These are phyloP conservation scores for Funneliformis geosporum DNA, from an alignment of 192 early-diverging fungal genomes.

Conservation along the genomic window DNA sequence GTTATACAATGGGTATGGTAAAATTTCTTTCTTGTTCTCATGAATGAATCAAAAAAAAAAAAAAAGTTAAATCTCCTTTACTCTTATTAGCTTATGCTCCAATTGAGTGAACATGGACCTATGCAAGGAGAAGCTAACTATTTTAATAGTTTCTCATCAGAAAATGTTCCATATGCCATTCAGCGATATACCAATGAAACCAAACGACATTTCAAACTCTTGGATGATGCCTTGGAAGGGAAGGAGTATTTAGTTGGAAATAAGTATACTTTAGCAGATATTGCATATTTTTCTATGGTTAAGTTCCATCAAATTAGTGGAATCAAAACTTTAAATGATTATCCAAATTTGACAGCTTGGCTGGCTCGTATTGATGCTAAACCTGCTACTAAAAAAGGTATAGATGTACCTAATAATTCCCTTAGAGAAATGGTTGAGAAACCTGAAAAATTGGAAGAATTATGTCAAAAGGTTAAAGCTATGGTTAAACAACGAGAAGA, in stretches of 20 bases:
- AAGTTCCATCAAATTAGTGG: slow-evolving; percentile 22
- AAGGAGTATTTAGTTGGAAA: slow-evolving; percentile 41
- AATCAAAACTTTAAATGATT: slow-evolving; percentile 39
- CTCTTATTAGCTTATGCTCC: slow-evolving; percentile 47
- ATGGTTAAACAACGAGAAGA: not conserved
- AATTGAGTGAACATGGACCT: slow-evolving; percentile 45
- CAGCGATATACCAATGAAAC: slow-evolving; percentile 59
- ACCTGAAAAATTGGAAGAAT: slow-evolving; percentile 1
- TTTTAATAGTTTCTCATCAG: slow-evolving; percentile 50
- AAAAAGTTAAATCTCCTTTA: too few species aligned
- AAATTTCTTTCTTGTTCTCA: not conserved
- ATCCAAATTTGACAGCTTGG: slow-evolving; percentile 49
- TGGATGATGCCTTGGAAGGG: slow-evolving; percentile 36
- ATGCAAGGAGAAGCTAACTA: slow-evolving; percentile 58
- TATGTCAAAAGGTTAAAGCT: not conserved
- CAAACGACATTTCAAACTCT: slow-evolving; percentile 46
- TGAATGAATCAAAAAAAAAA: not conserved
- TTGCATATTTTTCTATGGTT: slow-evolving; percentile 52
- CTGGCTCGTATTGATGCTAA: slow-evolving; percentile 41
- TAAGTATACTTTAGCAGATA: slow-evolving; percentile 54
- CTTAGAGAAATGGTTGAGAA: not conserved
- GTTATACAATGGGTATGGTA: slow-evolving; percentile 50
- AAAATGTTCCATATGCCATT: slow-evolving; percentile 55
- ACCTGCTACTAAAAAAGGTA: slow-evolving; percentile 43
- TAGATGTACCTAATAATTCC: slow-evolving; percentile 18